These are phyloP conservation scores for Ophiocordyceps sinensis DNA, from an alignment of 2,329 filamentous ascomycete species.

Conservation along the genomic window DNA sequence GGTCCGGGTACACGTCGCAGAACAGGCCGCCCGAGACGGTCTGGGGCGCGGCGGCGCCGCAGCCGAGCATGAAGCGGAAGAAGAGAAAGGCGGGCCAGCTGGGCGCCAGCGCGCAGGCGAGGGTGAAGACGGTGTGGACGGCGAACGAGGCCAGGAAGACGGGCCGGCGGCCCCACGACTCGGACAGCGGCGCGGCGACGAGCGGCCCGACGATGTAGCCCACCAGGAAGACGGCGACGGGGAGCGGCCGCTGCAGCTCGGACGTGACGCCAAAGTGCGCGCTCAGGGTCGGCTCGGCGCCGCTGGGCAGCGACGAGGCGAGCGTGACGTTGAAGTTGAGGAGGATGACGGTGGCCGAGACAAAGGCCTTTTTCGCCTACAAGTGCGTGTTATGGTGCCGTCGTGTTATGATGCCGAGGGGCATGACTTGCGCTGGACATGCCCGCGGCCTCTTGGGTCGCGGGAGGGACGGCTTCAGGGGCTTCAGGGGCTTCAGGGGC, in stretches of 20 bases:
- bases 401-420: too few species aligned
- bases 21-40: constrained; percentile 28
- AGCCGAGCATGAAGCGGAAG: constrained; percentile 26
- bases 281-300: constrained; percentile 1
- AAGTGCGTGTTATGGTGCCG: background rate
- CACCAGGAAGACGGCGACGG: constrained; percentile 3
- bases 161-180: constrained; percentile 21
- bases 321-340: constrained; percentile 5
- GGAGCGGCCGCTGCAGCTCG: constrained; percentile 2
- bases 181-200: constrained; percentile 25
- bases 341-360: background rate
- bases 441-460: background rate
- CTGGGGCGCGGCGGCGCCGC: constrained; percentile 23
- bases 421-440: background rate
- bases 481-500: background rate
- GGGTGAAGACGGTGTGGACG: constrained; percentile 22
- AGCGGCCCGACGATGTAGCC: constrained; percentile 19
- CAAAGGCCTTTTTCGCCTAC: background rate
- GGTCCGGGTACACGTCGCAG: constrained; percentile 27
- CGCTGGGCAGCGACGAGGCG: constrained; percentile 4
- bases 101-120: constrained; percentile 25
- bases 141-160: constrained; percentile 34
- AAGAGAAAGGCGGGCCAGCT: constrained; percentile 25
- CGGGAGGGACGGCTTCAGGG: background rate
- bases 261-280: constrained; percentile 3